Evolutionary conservation across 1,284 basidiomycete species (phyloP).

Genomic region (Ceratobasidium sp.): DNA sequence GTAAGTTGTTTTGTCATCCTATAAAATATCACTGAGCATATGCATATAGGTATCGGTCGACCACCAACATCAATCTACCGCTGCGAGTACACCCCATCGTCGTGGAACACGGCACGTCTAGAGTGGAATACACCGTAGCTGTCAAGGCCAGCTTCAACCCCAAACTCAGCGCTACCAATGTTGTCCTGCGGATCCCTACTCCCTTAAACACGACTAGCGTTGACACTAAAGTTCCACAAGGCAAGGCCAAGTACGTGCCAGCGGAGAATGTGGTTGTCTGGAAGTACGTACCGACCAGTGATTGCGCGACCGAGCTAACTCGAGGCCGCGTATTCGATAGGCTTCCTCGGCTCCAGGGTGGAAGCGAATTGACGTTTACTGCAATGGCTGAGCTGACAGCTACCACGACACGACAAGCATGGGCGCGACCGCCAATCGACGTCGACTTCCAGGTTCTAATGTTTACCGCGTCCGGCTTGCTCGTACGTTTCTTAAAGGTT

Average conservation of each 20-base stretch:
- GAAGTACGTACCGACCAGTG: constrained; percentile 75
- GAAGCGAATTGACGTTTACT: constrained; percentile 87
- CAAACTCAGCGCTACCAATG: constrained; percentile 93
- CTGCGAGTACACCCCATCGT: constrained; percentile 91
- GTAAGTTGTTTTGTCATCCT: constrained; percentile 58
- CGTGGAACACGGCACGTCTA: constrained; percentile 89
- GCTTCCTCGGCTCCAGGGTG: constrained; percentile 91
- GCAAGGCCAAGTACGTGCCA: constrained; percentile 97
- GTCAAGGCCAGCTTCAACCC: constrained; percentile 90
- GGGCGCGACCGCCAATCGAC: constrained; percentile 97
- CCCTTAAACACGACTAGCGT: constrained; percentile 93
- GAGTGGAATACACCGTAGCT: constrained; percentile 91
- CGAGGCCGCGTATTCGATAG: constrained; percentile 57
- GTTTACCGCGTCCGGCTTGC: constrained; percentile 95
- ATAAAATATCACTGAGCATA: constrained; percentile 30
- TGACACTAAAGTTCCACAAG: constrained; percentile 88
- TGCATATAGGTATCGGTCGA: constrained; percentile 84
- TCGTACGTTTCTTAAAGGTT: constrained; percentile 97
- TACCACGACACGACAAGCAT: constrained; percentile 90
- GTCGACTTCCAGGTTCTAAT: constrained; percentile 98
- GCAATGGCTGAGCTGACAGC: constrained; percentile 86
- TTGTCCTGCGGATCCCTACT: constrained; percentile 93
- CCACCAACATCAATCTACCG: constrained; percentile 94
- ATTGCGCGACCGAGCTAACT: neutral
- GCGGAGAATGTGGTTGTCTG: constrained; percentile 95